Percentiles rank a stretch among this genome's conserved stretches.
phyloP scores from a whole-genome alignment of 2,329 filamentous ascomycete genomes.

The Cercospora sojina region DNA sequence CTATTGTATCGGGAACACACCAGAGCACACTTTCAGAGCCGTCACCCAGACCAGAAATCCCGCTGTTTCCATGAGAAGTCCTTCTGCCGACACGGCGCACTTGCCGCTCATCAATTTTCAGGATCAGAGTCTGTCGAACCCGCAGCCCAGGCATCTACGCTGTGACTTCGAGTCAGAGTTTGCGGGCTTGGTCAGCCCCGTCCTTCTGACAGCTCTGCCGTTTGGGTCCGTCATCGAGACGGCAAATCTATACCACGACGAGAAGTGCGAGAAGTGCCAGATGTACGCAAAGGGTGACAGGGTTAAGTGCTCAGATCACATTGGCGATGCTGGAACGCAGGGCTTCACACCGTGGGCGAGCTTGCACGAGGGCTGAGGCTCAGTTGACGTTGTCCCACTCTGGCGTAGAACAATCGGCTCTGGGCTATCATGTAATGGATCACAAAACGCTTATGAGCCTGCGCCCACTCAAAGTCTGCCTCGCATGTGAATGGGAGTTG shows the following conservation, averaged over 20 bases:
- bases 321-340: conserved; percentile 6
- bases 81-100: conserved; percentile 8
- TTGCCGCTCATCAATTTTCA: background rate
- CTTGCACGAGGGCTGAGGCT: background rate
- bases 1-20: background rate
- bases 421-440: background rate
- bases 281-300: background rate
- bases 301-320: background rate
- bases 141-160: conserved; percentile 5
- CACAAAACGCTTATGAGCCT: background rate
- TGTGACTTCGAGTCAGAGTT: background rate
- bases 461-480: background rate
- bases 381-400: background rate
- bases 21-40: background rate
- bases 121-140: background rate
- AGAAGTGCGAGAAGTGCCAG: conserved; percentile 2
- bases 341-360: conserved; percentile 3
- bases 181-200: conserved; percentile 13
- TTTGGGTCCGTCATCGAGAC: conserved; percentile 17
- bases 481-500: background rate
- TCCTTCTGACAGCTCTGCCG: conserved; percentile 15
- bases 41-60: background rate
- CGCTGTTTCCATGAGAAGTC: background rate
- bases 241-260: conserved; percentile 11
- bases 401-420: background rate